Percentiles rank a stretch among this genome's conserved stretches.
Conservation (phyloP, 768 basidiomycete genomes). For the Hortiboletus flavorubellus region DNA sequence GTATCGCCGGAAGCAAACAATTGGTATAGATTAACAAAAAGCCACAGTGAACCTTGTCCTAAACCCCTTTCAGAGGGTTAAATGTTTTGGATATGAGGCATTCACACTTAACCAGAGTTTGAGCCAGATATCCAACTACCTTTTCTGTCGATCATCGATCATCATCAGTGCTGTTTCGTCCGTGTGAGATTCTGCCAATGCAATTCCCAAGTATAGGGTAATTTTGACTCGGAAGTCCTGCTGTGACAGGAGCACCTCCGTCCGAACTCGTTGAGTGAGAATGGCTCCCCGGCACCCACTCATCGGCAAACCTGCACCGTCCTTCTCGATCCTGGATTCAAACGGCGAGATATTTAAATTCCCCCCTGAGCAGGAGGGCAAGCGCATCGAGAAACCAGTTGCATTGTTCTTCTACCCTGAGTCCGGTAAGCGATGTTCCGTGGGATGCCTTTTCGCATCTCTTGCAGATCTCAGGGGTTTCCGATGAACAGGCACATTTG, state of each 20-base stretch:
- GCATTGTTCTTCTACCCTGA: slow-evolving; percentile 80
- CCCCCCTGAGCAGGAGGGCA: slow-evolving; percentile 50
- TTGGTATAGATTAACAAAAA: neutral
- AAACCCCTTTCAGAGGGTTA: neutral
- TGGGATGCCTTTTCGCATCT: neutral
- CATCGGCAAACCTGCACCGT: slow-evolving; percentile 62
- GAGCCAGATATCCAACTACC: too few relatives aligned
- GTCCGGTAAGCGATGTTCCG: slow-evolving; percentile 45
- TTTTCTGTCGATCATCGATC: neutral
- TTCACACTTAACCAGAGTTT: slow-evolving; percentile 7
- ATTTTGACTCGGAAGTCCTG: neutral
- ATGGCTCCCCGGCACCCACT: slow-evolving; percentile 49
- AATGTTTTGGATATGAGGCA: slow-evolving; percentile 4
- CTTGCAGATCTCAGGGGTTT: neutral
- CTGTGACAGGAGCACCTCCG: neutral
- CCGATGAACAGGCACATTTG: slow-evolving; percentile 52
- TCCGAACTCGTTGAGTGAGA: neutral
- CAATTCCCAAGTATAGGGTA: slow-evolving; percentile 7
- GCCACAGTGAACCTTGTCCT: neutral
- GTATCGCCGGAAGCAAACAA: too few relatives aligned
- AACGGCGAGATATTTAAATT: slow-evolving; percentile 60
- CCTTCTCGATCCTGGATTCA: slow-evolving; percentile 60
- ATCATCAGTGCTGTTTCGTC: neutral
- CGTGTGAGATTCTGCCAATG: neutral
- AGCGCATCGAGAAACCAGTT: slow-evolving; percentile 42